Conservation (phyloP, 306 rosid genomes). For the Pyrus betulifolia region DNA sequence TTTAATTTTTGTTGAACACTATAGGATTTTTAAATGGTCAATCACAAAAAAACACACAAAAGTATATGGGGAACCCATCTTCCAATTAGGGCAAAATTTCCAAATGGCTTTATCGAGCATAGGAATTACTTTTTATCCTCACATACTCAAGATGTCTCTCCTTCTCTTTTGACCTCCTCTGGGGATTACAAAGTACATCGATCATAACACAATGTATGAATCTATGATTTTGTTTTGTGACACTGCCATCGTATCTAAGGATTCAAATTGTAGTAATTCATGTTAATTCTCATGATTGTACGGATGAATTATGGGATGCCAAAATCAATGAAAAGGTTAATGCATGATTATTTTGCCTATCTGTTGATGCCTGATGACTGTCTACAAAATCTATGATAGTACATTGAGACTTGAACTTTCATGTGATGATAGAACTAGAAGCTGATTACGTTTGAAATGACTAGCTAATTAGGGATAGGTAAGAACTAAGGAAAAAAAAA, state of each 20-base stretch:
- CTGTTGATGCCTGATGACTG: no score
- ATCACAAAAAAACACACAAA: constrained; percentile 14
- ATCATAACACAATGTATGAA: neutral
- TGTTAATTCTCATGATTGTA: constrained; percentile 25
- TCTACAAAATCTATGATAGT: neutral
- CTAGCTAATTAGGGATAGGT: neutral
- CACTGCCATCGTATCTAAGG: constrained; percentile 9
- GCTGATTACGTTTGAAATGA: neutral
- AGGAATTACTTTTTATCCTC: constrained; percentile 34
- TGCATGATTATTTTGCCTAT: neutral
- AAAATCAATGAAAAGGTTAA: constrained; percentile 21
- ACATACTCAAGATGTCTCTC: constrained; percentile 52
- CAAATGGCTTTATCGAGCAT: constrained; percentile 47
- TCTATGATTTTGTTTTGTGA: neutral
- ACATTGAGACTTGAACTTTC: neutral
- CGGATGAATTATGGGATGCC: neutral
- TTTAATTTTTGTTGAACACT: constrained; percentile 30
- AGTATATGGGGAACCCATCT: constrained; percentile 18
- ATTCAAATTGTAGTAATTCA: neutral
- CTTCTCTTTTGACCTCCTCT: constrained; percentile 51
- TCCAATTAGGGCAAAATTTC: constrained; percentile 20
- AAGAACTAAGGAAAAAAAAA: neutral
- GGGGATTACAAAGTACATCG: constrained; percentile 7
- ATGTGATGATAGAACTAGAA: neutral
- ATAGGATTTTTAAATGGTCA: constrained; percentile 27